These are phyloP conservation scores for Phanerochaete carnosa DNA, from an alignment of 768 basidiomycete genomes.

Conservation along the genomic window DNA sequence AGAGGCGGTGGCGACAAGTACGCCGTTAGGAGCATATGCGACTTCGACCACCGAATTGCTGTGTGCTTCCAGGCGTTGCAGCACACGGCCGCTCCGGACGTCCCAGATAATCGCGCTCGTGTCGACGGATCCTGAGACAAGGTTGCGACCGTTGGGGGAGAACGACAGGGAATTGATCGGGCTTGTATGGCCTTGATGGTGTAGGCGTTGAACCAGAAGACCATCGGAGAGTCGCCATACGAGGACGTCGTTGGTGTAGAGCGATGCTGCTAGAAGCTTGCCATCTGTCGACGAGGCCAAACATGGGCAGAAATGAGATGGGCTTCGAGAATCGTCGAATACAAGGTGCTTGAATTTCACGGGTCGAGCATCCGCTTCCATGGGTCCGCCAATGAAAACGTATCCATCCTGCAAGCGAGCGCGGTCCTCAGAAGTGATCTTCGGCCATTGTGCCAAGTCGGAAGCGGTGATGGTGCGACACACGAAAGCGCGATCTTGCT, in stretches of 20 bases:
- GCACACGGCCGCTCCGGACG: constrained; percentile 8
- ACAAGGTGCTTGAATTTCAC: too few species aligned
- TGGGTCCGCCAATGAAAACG: too few species aligned
- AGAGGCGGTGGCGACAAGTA: constrained; percentile 18
- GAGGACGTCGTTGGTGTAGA: constrained; percentile 21
- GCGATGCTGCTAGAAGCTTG: constrained; percentile 22
- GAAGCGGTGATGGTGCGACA: too few species aligned
- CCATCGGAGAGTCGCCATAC: constrained; percentile 25
- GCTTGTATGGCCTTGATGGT: constrained; percentile 9
- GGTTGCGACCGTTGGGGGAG: constrained; percentile 20
- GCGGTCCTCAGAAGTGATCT: too few species aligned
- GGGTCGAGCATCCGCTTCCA: too few species aligned
- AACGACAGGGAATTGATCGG: constrained; percentile 19
- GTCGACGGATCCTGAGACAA: constrained; percentile 22
- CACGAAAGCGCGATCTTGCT: too few species aligned
- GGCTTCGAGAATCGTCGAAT: too few species aligned
- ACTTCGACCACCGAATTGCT: constrained; percentile 9
- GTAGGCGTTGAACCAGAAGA: neutral
- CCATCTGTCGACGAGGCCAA: constrained; percentile 23
- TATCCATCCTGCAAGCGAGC: neutral
- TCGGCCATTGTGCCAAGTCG: too few species aligned
- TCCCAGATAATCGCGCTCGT: constrained; percentile 18
- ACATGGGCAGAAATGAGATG: too few species aligned
- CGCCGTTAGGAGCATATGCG: constrained; percentile 23
- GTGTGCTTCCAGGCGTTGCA: constrained; percentile 5